Conservation (phyloP, 306 rosid species). For the Mimosa bimucronata region DNA sequence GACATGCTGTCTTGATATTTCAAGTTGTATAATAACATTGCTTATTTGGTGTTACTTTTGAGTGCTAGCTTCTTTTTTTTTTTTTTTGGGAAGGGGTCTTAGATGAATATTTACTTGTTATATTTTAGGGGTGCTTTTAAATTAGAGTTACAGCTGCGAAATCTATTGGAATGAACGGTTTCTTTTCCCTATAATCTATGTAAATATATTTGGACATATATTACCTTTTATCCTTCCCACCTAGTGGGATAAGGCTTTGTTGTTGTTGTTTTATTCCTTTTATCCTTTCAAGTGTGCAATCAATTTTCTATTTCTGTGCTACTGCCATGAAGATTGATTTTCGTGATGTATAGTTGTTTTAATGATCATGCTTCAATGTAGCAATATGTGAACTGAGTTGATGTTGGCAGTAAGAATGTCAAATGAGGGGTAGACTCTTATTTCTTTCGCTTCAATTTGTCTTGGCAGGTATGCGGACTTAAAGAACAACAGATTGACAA, state of each 20-base stretch:
- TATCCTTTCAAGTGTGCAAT: background rate
- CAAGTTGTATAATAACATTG: background rate
- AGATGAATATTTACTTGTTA: background rate
- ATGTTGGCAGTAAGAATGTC: constrained; percentile 18
- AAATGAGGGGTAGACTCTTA: constrained; percentile 21
- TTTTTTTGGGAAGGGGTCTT: constrained; percentile 1
- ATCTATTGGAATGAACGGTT: constrained; percentile 15
- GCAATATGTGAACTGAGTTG: constrained; percentile 7
- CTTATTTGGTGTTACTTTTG: constrained; percentile 24
- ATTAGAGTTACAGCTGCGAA: constrained; percentile 18
- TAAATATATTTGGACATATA: constrained; percentile 12
- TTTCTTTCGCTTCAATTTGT: constrained; percentile 28
- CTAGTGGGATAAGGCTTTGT: too few species aligned
- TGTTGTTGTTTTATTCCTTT: too few species aligned
- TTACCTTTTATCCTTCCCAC: too few species aligned
- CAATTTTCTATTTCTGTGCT: background rate
- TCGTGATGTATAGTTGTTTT: background rate
- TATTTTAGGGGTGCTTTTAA: constrained; percentile 1
- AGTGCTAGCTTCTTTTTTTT: background rate
- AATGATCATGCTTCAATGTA: constrained; percentile 21
- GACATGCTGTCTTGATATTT: constrained; percentile 16
- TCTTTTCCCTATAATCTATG: constrained; percentile 5
- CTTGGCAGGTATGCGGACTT: constrained; percentile 91
- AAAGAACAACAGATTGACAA: constrained; percentile 86
- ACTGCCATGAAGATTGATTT: constrained; percentile 15